These are phyloP conservation scores for Cystofilobasidium ferigula DNA, from an alignment of 768 basidiomycete species.

Conservation along the genomic window DNA sequence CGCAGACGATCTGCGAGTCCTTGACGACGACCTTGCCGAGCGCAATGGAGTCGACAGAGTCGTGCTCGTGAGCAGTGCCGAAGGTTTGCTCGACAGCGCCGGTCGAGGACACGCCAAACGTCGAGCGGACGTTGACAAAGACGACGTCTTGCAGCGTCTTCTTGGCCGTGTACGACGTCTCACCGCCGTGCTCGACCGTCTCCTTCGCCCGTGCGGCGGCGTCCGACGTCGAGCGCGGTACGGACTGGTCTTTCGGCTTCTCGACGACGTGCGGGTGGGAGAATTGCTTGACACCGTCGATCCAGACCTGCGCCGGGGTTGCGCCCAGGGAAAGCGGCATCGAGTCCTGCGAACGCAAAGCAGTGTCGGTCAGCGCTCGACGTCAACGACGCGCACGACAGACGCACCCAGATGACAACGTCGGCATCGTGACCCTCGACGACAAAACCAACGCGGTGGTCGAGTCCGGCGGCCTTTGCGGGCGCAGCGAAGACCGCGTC, in stretches of 20 bases:
- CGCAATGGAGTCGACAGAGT: constrained; percentile 20
- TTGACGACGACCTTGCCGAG: constrained; percentile 46
- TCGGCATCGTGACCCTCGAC: constrained; percentile 64
- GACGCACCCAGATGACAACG: constrained; percentile 44
- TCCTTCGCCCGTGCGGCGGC: constrained; percentile 57
- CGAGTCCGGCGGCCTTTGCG: constrained; percentile 58
- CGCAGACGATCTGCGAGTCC: constrained; percentile 50
- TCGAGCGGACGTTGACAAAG: constrained; percentile 64
- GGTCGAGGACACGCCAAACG: constrained; percentile 51
- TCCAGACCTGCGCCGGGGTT: constrained; percentile 68
- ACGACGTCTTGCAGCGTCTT: constrained; percentile 40
- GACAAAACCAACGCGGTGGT: constrained; percentile 67
- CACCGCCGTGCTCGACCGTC: constrained; percentile 43
- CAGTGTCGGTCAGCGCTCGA: neutral
- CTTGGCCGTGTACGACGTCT: neutral
- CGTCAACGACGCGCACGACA: neutral
- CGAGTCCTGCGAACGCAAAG: constrained; percentile 29
- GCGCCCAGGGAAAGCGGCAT: constrained; percentile 69
- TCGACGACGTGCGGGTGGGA: constrained; percentile 37
- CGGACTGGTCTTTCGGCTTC: constrained; percentile 53
- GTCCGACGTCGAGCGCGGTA: constrained; percentile 48
- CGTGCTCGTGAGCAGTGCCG: constrained; percentile 24
- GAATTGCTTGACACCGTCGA: constrained; percentile 68
- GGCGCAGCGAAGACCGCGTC: constrained; percentile 51
- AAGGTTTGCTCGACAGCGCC: constrained; percentile 36